These are phyloP conservation scores for Fraxinus nigra DNA, from an alignment of 305 asterid species.

Conservation along the genomic window DNA sequence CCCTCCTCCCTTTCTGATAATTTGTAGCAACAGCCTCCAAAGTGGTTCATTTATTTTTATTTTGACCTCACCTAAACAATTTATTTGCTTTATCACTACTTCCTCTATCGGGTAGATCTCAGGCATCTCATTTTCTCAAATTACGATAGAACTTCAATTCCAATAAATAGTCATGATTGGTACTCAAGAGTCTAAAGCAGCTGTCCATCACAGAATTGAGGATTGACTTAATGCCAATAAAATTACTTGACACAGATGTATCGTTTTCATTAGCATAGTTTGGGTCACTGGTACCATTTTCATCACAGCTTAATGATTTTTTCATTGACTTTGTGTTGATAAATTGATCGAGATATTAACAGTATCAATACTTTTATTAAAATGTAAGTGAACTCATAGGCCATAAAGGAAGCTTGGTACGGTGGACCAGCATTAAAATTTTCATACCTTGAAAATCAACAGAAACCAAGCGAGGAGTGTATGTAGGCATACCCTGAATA, in stretches of 20 bases:
- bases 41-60: background rate
- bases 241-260: no score
- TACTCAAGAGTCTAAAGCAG: background rate
- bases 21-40: background rate
- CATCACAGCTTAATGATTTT: background rate
- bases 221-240: background rate
- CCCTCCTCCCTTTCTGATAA: background rate
- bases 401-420: slow-evolving; percentile 1
- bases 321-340: background rate
- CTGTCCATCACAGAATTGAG: background rate
- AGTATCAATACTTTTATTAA: background rate
- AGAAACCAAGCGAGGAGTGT: slow-evolving; percentile 89
- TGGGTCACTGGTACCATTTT: background rate
- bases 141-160: background rate
- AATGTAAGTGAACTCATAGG: background rate
- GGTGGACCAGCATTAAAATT: slow-evolving; percentile 3
- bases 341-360: background rate
- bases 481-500: slow-evolving; percentile 73
- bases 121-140: background rate
- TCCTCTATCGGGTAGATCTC: background rate
- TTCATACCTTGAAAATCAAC: slow-evolving; percentile 74
- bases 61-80: background rate
- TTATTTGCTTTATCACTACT: background rate
- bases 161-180: background rate
- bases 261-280: background rate